Conservation (phyloP, 805 yeast species). For the Wickerhamiella australiensis region DNA sequence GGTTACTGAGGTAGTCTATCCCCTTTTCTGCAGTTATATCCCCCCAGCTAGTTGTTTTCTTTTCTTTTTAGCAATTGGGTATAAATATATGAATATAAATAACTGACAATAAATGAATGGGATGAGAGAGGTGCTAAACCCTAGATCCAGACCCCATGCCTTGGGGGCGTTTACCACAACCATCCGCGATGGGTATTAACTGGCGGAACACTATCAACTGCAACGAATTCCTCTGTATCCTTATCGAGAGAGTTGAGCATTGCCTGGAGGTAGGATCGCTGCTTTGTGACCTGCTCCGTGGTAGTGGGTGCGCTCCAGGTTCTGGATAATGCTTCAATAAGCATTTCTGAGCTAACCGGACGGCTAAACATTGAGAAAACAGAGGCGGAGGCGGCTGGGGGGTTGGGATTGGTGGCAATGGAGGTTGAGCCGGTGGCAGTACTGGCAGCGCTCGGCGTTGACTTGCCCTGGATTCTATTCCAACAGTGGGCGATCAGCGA, state of each 20-base stretch:
- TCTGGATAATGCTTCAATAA: constrained; percentile 18
- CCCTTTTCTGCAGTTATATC: too few species aligned
- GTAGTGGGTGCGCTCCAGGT: constrained; percentile 10
- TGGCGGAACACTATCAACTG: not conserved
- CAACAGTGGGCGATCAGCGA: not conserved
- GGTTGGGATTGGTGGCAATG: constrained; percentile 10
- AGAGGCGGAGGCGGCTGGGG: constrained; percentile 12
- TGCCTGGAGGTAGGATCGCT: constrained; percentile 15
- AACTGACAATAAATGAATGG: not conserved
- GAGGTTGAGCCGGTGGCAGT: too few species aligned
- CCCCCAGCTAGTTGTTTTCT: too few species aligned
- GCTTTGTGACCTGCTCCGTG: constrained; percentile 7
- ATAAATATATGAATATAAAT: not conserved
- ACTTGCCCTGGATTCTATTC: constrained; percentile 3
- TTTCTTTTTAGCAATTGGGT: not conserved
- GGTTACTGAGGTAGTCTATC: too few species aligned
- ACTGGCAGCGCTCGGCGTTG: constrained; percentile 10
- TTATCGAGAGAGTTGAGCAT: constrained; percentile 15
- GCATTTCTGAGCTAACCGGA: constrained; percentile 19
- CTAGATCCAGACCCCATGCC: too few species aligned
- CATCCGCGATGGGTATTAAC: not conserved
- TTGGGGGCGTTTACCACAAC: constrained; percentile 7
- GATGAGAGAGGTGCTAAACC: not conserved
- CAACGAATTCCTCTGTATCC: constrained; percentile 3
- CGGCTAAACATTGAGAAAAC: constrained; percentile 24